A percentile compares a stretch with the other conserved stretches of the same genome.
These are phyloP conservation scores for Aureobasidium sp. DNA, from an alignment of 2,329 filamentous ascomycete genomes.

Conservation along the genomic window DNA sequence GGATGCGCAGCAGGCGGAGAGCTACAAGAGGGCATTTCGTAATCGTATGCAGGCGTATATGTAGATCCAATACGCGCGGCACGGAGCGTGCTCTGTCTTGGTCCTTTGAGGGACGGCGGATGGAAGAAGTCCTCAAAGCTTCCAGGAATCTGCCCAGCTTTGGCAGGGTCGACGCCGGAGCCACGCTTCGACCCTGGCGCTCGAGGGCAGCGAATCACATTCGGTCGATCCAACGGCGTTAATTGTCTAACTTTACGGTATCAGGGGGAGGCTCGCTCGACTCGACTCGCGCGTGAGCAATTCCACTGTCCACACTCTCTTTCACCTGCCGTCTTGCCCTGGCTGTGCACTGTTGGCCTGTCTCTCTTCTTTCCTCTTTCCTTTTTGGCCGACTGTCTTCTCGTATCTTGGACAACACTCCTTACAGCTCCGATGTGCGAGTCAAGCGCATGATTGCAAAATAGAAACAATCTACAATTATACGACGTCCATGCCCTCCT, in stretches of 20 bases:
- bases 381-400: neutral
- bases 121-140: conserved; percentile 1
- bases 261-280: conserved; percentile 9
- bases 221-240: neutral
- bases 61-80: neutral
- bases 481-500: conserved; percentile 12
- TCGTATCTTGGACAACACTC: neutral
- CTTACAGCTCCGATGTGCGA: neutral
- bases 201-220: neutral
- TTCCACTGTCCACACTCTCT: neutral
- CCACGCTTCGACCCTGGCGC: neutral
- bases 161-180: neutral
- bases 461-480: conserved; percentile 5
- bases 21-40: neutral
- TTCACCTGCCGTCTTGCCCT: neutral
- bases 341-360: neutral
- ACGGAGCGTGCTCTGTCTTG: neutral
- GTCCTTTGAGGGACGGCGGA: neutral
- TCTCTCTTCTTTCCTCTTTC: neutral
- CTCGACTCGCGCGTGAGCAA: conserved; percentile 5
- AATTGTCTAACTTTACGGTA: conserved; percentile 5
- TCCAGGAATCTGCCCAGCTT: neutral
- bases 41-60: neutral
- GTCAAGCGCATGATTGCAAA: conserved; percentile 3
- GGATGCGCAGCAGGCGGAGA: neutral